A percentile compares a stretch with the other conserved stretches of the same genome.
Conservation (phyloP, 345 rosid species). For the Aquilaria yunnanensis region DNA sequence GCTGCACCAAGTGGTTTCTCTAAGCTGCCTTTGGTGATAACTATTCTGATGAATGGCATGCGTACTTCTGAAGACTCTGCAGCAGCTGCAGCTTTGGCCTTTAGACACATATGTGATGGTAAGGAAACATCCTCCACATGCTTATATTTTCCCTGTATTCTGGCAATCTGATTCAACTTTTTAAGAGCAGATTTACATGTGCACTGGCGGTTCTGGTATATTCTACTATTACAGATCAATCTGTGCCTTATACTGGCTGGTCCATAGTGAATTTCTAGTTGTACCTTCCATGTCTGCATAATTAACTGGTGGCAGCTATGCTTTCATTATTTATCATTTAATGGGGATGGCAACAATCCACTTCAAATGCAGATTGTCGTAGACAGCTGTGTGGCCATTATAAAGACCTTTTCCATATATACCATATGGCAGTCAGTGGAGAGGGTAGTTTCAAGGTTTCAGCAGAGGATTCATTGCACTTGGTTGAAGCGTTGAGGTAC, state of each 20-base stretch:
- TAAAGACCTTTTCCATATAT: slow-evolving; percentile 74
- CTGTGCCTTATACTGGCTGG: too few species aligned
- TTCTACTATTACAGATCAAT: too few species aligned
- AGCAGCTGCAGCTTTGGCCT: slow-evolving; percentile 97
- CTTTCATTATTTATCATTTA: neutral
- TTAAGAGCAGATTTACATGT: neutral
- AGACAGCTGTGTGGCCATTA: slow-evolving; percentile 78
- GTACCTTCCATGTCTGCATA: too few species aligned
- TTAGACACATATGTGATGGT: slow-evolving; percentile 93
- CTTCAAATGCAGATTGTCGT: slow-evolving; percentile 65
- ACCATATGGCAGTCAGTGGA: slow-evolving; percentile 71
- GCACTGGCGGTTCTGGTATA: neutral
- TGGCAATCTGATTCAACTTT: neutral
- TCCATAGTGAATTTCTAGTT: too few species aligned
- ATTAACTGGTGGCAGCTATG: too few species aligned
- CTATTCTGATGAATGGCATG: slow-evolving; percentile 83
- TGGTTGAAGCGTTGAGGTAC: slow-evolving; percentile 96
- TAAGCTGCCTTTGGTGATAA: slow-evolving; percentile 65
- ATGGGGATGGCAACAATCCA: slow-evolving; percentile 8
- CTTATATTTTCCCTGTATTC: neutral
- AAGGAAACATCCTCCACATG: slow-evolving; percentile 5
- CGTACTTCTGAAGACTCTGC: slow-evolving; percentile 93
- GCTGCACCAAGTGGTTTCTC: slow-evolving; percentile 68
- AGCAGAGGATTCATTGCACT: slow-evolving; percentile 83
- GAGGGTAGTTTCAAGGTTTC: slow-evolving; percentile 81